Base-by-base conservation (phyloP, 768 basidiomycete species). In the Leccinellum albellum region DNA sequence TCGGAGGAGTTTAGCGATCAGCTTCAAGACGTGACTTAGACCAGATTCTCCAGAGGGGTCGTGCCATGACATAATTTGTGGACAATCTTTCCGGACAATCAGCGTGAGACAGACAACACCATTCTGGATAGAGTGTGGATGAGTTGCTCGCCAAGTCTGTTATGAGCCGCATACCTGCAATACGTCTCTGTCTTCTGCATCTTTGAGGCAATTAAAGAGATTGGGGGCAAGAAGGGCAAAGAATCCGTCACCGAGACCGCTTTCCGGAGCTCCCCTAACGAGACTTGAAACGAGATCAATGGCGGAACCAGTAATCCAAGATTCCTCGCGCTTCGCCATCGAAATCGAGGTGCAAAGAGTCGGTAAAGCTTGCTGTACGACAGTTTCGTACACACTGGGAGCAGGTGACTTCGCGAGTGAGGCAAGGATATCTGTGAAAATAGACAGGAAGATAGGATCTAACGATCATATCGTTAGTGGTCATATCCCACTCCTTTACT, bases 371-470 rank as follows among this genome's bases (percentile, higher is more conserved):
- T 83, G 78, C 56, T 84, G 82, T 21, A 92, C 83, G 6, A 95
- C 84, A 1, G 83, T 78, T 56, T 87, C 79, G 64, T 94, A 91
- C 23, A 92, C 78, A 3, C 81, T 82, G 1, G 76, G 71, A 3
- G 81, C 73, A 0, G 82, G 72, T 1, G 89, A 84, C 4, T 81
- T 73, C 6, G 91, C 82, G 26, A 97, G 79, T 5, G 85, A 80
- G 28, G 79, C 77, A 54, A 96, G 76, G 47, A 96, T 84, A 66
- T 96, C 93, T 42, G 86, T 84, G 49, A 95, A 79, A 50, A 94
- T 86, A 2, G 92, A 91, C 21, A 91, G 79, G 67, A 95, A 86
- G 54, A 98, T 85, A 0, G 94, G 95, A 74, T 99, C 97, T 88
- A 61, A 21, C 76, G 57, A 35, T 47, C 28, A 47, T 61, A 35